Evolutionary conservation across 1,139 yeast species (phyloP), one percentile per base, ranked within the genome.

Genomic region (Sugiyamaella xylanicola): DNA sequence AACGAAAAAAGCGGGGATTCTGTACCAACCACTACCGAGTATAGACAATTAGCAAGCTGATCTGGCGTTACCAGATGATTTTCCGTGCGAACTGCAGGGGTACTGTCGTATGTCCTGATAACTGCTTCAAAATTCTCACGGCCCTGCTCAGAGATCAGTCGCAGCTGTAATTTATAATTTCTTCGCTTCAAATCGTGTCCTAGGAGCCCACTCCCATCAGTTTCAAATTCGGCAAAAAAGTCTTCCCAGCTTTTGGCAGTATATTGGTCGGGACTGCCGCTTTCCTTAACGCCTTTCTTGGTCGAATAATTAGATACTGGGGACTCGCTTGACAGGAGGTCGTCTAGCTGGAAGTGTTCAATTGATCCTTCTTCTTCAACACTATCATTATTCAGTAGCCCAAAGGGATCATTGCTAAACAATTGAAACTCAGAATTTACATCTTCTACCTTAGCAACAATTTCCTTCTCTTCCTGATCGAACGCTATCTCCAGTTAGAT

Each of bases 1-100:
- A 59, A 62, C 37, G 35, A 36, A 29, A 60, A 63, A 56, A 61
- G 35, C 2, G 57, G 54, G 22, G 65, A 60, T 27, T 60, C 62
- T 16, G 62, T 36, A 9, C 67, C 67, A 32, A 64, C 41, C n/a
- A 58, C 58, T 35, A 60, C 41, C 41, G 57, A 53, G 29, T 49
- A 56, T 21, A 64, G 51, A 39, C 59, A 54, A n/a, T 53, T 36
- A n/a, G 57, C 45, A 22, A 61, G 54, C 20, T 55, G 56, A 27
- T 39, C 43, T 39, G 48, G 25, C 9, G 27, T 25, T 1, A 55
- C 43, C 15, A 53, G 32, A 3, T 42, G 29, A 13, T 29, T 42
- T 16, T 16, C 16, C 4, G 29, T 13, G 20, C 21, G 4, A 4
- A 32, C 13, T 1, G 45, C 19, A 40, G 19, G 13, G 27, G 13